These are phyloP conservation scores for Roridomyces roridus DNA, from an alignment of 768 basidiomycete species.

Conservation along the genomic window DNA sequence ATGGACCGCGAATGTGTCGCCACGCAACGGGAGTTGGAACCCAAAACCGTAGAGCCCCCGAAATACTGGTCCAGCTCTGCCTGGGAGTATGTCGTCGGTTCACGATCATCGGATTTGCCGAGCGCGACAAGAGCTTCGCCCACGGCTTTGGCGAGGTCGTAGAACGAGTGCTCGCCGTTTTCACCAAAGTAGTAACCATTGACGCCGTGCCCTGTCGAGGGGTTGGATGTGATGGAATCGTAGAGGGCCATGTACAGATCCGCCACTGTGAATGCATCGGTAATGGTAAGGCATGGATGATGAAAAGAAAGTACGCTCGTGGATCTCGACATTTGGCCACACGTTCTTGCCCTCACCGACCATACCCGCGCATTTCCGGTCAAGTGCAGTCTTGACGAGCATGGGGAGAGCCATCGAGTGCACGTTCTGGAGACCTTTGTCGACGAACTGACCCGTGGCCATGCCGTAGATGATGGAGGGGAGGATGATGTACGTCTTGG, in stretches of 20 bases:
- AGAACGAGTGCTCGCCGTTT: slow-evolving; percentile 53
- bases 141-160: slow-evolving; percentile 47
- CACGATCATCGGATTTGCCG: slow-evolving; percentile 41
- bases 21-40: slow-evolving; percentile 44
- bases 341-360: slow-evolving; percentile 63
- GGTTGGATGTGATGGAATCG: slow-evolving; percentile 39
- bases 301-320: slow-evolving; percentile 46
- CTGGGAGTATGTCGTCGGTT: slow-evolving; percentile 52
- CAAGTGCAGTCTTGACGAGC: slow-evolving; percentile 50
- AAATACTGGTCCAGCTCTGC: slow-evolving; percentile 53
- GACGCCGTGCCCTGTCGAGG: slow-evolving; percentile 47
- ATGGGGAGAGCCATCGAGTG: slow-evolving; percentile 59
- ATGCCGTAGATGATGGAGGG: slow-evolving; percentile 68
- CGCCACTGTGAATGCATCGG: slow-evolving; percentile 37
- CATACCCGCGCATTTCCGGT: slow-evolving; percentile 56
- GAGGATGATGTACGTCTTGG: slow-evolving; percentile 55
- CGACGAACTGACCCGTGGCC: slow-evolving; percentile 51
- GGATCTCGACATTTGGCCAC: slow-evolving; percentile 63
- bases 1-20: neutral
- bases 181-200: slow-evolving; percentile 62
- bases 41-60: slow-evolving; percentile 37
- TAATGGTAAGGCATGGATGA: neutral
- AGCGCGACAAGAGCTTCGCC: slow-evolving; percentile 44
- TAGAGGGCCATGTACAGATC: slow-evolving; percentile 52
- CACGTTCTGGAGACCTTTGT: slow-evolving; percentile 57